Conservation (phyloP, 2,329 filamentous ascomycete genomes). For the Malbranchea zuffiana region DNA sequence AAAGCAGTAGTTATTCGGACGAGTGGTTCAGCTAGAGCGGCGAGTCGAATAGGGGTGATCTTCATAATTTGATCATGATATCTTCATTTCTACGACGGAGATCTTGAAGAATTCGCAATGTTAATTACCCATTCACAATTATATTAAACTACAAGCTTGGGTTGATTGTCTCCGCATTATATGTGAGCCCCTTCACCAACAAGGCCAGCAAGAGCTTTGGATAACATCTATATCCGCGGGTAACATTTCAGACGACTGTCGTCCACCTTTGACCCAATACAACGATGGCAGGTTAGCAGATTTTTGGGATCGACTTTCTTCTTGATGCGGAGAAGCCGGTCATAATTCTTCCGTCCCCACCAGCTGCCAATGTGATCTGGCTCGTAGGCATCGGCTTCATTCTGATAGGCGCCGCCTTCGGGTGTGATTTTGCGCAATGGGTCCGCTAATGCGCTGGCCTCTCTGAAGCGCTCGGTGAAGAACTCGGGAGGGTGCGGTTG, state of each 20-base stretch:
- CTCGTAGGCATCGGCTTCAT: slow-evolving; percentile 28
- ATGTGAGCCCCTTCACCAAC: no score
- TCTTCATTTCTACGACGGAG: no score
- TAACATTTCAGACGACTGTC: slow-evolving; percentile 7
- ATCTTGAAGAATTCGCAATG: no score
- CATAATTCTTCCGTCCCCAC: slow-evolving; percentile 32
- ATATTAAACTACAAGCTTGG: no score
- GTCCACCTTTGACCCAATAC: slow-evolving; percentile 40
- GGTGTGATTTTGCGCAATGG: slow-evolving; percentile 15
- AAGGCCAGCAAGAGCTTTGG: no score
- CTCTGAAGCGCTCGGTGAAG: slow-evolving; percentile 12
- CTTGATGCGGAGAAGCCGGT: slow-evolving; percentile 28
- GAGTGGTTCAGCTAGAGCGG: no score
- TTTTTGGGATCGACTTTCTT: slow-evolving; percentile 31
- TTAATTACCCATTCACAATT: no score
- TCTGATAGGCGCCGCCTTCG: slow-evolving; percentile 27
- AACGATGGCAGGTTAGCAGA: slow-evolving; percentile 40
- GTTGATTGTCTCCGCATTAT: no score
- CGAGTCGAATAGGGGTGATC: no score
- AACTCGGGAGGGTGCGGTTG: slow-evolving; percentile 9
- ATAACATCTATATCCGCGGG: slow-evolving; percentile 6
- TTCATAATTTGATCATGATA: no score
- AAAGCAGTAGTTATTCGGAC: no score
- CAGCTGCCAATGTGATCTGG: slow-evolving; percentile 31
- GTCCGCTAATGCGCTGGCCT: slow-evolving; percentile 12